Base-by-base conservation (phyloP, 129 eudicot genomes). In the Escallonia rubra region DNA sequence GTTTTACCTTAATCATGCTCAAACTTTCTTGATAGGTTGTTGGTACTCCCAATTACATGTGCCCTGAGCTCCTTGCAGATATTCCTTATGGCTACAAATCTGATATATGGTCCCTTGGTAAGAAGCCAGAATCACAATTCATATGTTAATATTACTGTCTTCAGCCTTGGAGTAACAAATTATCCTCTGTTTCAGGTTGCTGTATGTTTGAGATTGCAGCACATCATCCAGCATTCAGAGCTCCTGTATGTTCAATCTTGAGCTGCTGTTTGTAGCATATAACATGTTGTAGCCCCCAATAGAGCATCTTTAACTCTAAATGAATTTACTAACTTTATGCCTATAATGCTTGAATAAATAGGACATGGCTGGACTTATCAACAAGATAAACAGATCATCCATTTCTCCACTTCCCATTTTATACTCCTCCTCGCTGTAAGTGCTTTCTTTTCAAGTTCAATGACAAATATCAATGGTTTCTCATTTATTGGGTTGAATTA, bases 171-270 rank as follows among this genome's bases (percentile, higher is more conserved):
- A 59, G 6, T 63, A 2, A 57, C 23, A 10, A 40, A 10, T 74
- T 65, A 4, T 49, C 40, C 43, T 3, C 69, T 45, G 13, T 67
- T 64, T 39, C 66, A 93, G 99, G 99, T 53, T 94, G 99, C 64
- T 94, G 99, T 57, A 86, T 90, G 90, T 94, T 94, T 43, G 99
- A 94, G 86, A 89, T 94, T 70, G 96, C 97, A 74, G 99, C 99
- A 41, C 99, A 94, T 69, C 97, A 94, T 68, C 96, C 86, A 61
- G 87, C 99, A 65, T 94, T 94, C 74, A 83, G 87, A 75, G 99
- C 99, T 66, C 82, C 99, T 41, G 99, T 94, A 85, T 80, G 90
- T 81, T 60, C 63, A 6, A 57, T 3, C 7, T 51, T 48, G 4
- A 44, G 57, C 64, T 57, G 43, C 34, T 51, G 4, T 2, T 8